Percentiles rank a stretch among this genome's conserved stretches.
These are phyloP conservation scores for Solanum rostratum DNA, from an alignment of 257 asterid species.

Conservation along the genomic window DNA sequence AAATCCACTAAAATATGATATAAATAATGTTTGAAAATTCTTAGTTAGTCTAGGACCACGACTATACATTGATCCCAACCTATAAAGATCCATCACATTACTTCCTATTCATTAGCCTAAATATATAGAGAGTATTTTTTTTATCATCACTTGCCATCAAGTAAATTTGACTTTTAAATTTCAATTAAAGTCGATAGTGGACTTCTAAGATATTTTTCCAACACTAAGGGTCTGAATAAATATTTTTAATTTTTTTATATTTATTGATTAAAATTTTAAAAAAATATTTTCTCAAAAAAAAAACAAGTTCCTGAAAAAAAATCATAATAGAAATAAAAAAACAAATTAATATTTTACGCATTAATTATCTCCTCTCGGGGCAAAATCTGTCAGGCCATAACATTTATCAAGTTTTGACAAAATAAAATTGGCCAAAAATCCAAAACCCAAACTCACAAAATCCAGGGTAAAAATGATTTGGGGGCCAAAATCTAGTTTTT, in stretches of 20 bases:
- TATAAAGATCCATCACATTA: neutral
- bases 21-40: neutral
- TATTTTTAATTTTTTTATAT: neutral
- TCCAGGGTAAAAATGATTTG: neutral
- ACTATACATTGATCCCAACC: neutral
- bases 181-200: neutral
- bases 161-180: neutral
- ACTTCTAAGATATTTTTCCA: neutral
- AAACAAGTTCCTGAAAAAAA: neutral
- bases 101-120: neutral
- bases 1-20: neutral
- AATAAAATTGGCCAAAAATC: no score
- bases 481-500: neutral
- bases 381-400: neutral
- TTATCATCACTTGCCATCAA: neutral
- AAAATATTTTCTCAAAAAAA: no score
- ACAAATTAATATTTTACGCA: no score
- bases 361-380: no score
- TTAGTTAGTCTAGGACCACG: neutral
- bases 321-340: neutral
- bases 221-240: neutral
- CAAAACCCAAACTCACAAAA: no score
- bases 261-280: accelerated
- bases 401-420: no score
- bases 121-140: no score